phyloP scores from a whole-genome alignment of 495 filamentous ascomycete species.

The Tuber umbilicatum region DNA sequence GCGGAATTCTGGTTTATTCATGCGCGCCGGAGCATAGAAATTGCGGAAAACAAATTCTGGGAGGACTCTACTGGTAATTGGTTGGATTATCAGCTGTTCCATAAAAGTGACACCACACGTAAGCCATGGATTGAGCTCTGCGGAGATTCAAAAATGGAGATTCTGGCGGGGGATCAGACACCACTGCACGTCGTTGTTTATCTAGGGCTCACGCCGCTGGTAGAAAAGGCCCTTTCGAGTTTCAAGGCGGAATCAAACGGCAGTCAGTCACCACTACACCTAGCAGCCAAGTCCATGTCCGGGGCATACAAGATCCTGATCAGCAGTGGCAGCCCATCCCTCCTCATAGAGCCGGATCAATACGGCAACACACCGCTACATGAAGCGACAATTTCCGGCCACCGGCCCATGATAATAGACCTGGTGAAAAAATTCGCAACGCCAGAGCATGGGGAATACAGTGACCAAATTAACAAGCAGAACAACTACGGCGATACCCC shows the following conservation, averaged over 20 bases:
- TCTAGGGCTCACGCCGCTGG: not conserved
- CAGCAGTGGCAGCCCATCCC: not conserved
- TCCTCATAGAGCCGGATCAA: not conserved
- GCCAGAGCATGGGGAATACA: not conserved
- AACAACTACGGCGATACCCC: not conserved
- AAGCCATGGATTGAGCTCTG: not conserved
- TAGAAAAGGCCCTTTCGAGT: not conserved
- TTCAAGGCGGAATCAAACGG: fast-evolving
- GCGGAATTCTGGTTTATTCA: not conserved
- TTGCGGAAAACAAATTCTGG: not conserved
- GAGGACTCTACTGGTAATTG: not conserved
- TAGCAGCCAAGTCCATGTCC: not conserved
- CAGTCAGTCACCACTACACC: not conserved
- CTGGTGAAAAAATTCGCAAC: not conserved
- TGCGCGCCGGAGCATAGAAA: not conserved
- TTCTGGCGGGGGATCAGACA: not conserved
- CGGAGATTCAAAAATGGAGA: not conserved
- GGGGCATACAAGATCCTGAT: not conserved
- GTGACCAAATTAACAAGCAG: not conserved
- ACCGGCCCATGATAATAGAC: not conserved
- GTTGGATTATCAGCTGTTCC: not conserved
- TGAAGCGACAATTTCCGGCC: not conserved
- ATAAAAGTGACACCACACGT: not conserved
- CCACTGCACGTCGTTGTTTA: not conserved
- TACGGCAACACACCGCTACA: not conserved